Conservation (phyloP, 352 stramenopile species). For the Phytopythium litorale region DNA sequence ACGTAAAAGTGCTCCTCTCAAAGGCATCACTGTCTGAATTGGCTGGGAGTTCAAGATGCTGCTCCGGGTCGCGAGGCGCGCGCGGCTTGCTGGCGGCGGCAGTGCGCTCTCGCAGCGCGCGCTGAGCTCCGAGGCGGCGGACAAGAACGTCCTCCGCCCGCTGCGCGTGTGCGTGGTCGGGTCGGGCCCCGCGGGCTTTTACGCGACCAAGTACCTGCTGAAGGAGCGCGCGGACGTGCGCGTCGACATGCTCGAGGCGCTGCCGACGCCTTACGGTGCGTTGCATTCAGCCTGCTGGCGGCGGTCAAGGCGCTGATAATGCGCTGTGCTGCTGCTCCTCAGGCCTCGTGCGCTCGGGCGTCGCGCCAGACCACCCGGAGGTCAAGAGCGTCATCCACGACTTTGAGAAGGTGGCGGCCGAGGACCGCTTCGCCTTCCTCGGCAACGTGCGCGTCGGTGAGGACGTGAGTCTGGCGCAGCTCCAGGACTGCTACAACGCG, state of each 20-base stretch:
- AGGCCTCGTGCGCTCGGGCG: conserved; percentile 94
- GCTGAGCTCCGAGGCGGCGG: background rate
- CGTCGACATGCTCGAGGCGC: conserved; percentile 92
- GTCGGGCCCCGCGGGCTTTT: conserved; percentile 90
- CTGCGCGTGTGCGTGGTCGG: conserved; percentile 88
- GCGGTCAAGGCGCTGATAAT: too few species aligned
- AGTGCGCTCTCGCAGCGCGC: background rate
- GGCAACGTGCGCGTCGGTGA: conserved; percentile 88
- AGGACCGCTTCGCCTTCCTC: conserved; percentile 85
- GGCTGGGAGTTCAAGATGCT: background rate
- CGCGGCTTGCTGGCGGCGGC: background rate
- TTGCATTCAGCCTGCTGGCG: background rate
- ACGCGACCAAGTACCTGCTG: conserved; percentile 94
- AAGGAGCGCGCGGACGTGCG: conserved; percentile 56
- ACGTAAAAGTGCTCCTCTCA: background rate
- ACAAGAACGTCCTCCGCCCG: background rate
- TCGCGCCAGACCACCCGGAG: conserved; percentile 98
- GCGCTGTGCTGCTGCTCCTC: background rate
- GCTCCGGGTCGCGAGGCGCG: background rate
- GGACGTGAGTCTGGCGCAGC: conserved; percentile 85
- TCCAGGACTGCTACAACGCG: conserved; percentile 91
- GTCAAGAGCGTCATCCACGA: conserved; percentile 98
- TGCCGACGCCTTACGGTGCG: conserved; percentile 92
- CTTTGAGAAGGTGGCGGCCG: conserved; percentile 90
- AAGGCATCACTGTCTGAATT: too few species aligned